Evolutionary conservation across 257 asterid genomes (phyloP).

Genomic region (Sherardia arvensis): DNA sequence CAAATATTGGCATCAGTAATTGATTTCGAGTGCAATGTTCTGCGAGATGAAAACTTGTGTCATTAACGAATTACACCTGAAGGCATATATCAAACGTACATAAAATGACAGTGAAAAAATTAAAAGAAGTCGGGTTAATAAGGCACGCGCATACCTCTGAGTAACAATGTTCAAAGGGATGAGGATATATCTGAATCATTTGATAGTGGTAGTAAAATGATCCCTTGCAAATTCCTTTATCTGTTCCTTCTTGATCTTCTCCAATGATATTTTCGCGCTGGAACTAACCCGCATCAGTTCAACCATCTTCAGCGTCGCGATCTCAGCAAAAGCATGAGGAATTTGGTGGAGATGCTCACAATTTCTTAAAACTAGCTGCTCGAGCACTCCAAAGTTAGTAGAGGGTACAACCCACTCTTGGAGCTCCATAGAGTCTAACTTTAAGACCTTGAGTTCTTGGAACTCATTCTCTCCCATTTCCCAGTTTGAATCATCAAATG

Average conservation of each 20-base stretch:
- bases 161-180: too few relatives aligned
- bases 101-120: too few relatives aligned
- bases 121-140: too few relatives aligned
- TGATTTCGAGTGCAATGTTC: too few relatives aligned
- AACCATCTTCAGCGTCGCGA: background rate
- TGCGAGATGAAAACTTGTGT: too few relatives aligned
- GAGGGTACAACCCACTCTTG: background rate
- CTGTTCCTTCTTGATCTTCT: background rate
- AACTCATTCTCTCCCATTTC: background rate
- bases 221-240: too few relatives aligned
- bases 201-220: too few relatives aligned
- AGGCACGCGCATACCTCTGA: too few relatives aligned
- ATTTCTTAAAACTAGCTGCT: background rate
- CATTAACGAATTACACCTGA: too few relatives aligned
- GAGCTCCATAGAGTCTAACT: background rate
- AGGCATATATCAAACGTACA: too few relatives aligned
- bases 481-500: conserved; percentile 6
- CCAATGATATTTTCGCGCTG: background rate
- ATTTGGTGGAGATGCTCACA: background rate
- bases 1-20: too few relatives aligned
- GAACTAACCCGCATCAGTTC: background rate
- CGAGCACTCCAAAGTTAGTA: background rate
- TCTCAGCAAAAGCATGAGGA: background rate
- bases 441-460: background rate
- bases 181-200: too few relatives aligned